phyloP scores from a whole-genome alignment of 1,284 basidiomycete species.

The Moesziomyces antarcticus region DNA sequence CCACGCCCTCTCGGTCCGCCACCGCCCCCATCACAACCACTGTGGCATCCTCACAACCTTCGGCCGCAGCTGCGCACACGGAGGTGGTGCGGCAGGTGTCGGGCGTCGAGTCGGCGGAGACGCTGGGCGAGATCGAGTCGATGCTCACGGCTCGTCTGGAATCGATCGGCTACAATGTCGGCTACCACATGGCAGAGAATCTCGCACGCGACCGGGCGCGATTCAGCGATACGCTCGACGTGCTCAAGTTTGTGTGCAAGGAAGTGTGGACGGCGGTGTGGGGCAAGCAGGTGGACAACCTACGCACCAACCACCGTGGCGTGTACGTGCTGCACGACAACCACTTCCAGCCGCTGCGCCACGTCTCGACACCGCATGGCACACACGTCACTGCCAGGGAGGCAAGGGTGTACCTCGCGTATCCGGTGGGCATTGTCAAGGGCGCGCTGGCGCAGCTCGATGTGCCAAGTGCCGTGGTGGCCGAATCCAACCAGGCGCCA shows the following conservation, averaged over 20 bases:
- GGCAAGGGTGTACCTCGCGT: slow-evolving; percentile 48
- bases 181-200: slow-evolving; percentile 84
- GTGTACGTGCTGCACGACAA: slow-evolving; percentile 94
- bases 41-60: slow-evolving; percentile 2
- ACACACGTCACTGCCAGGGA: slow-evolving; percentile 75
- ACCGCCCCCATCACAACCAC: background rate
- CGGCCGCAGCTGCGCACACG: slow-evolving; percentile 10
- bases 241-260: slow-evolving; percentile 95
- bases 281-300: slow-evolving; percentile 94
- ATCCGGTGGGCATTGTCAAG: slow-evolving; percentile 53
- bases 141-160: slow-evolving; percentile 79
- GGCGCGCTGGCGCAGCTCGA: slow-evolving; percentile 56
- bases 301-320: slow-evolving; percentile 92
- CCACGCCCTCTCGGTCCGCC: background rate
- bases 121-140: slow-evolving; percentile 73
- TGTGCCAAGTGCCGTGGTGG: slow-evolving; percentile 53
- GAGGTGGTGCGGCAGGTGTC: slow-evolving; percentile 38
- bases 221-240: slow-evolving; percentile 85
- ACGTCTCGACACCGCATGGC: slow-evolving; percentile 82
- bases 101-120: slow-evolving; percentile 35
- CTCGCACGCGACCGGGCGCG: slow-evolving; percentile 79
- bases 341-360: slow-evolving; percentile 82
- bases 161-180: slow-evolving; percentile 85
- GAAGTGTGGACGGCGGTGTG: slow-evolving; percentile 88
- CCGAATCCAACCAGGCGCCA: slow-evolving; percentile 52